These are phyloP conservation scores for Spencermartinsiella europaea DNA, from an alignment of 805 yeast genomes.

Conservation along the genomic window DNA sequence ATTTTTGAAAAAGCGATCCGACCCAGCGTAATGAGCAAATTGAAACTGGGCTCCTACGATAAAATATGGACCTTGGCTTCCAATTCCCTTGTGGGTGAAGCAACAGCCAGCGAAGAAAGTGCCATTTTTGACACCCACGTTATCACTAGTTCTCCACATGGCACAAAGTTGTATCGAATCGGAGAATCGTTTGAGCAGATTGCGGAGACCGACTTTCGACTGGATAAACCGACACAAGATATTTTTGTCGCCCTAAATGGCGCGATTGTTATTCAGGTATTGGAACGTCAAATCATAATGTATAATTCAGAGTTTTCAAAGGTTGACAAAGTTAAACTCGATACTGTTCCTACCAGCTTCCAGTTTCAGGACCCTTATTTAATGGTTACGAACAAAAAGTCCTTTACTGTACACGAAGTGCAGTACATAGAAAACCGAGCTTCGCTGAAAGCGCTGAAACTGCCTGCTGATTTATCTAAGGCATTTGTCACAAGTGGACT, in stretches of 20 bases:
- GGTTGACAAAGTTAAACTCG: conserved; percentile 8
- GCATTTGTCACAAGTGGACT: background rate
- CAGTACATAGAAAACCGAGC: background rate
- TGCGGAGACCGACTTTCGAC: conserved; percentile 55
- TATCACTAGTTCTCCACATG: conserved; percentile 64
- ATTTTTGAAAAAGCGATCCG: conserved; percentile 63
- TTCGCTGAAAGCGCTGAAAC: conserved; percentile 4
- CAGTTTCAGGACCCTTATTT: conserved; percentile 26
- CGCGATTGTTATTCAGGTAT: conserved; percentile 65
- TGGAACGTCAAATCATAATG: conserved; percentile 57
- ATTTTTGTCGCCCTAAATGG: conserved; percentile 55
- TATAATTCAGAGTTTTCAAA: conserved; percentile 33
- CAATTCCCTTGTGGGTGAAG: background rate
- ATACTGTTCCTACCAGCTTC: conserved; percentile 13
- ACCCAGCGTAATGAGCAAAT: conserved; percentile 61
- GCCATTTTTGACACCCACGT: conserved; percentile 49
- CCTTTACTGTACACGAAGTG: background rate
- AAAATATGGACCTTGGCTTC: conserved; percentile 18
- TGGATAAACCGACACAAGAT: conserved; percentile 58
- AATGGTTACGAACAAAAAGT: conserved; percentile 16
- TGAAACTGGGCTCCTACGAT: conserved; percentile 66
- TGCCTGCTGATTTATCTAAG: conserved; percentile 2
- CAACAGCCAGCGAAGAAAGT: conserved; percentile 27
- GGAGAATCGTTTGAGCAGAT: conserved; percentile 49
- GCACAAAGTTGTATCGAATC: conserved; percentile 31